Evolutionary conservation across 148 eudicot genomes (phyloP), one percentile per base, ranked within the genome.

Genomic region (Dianthus caryophyllus): DNA sequence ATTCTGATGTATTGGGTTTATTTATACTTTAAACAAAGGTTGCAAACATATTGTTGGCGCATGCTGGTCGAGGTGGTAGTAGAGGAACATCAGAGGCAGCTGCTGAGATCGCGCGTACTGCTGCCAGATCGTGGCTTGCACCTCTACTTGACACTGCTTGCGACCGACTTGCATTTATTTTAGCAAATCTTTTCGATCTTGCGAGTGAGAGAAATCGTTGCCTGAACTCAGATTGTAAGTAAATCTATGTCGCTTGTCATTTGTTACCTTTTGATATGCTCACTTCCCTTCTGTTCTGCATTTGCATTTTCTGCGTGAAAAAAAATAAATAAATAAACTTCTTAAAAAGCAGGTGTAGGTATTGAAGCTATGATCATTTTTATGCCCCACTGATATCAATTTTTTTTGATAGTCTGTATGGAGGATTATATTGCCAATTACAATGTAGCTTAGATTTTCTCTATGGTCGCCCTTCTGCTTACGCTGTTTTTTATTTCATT

Each of bases 71-170:
- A 54, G 91, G 96, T 61, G 96, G 99, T 54, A 82, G 83, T 65
- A 83, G 97, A 83, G 97, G 97, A 75, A 69, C 84, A 60, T 64
- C 81, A 66, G 99, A 94, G 77, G 96, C 99, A 20, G 97, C 99
- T 73, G 99, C 96, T 51, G 97, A 94, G 86, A 90, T 90, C 80
- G 99, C 99, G 41, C 96, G 99, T 38, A 86, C 96, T 78, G 97
- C 97, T 76, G 99, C 97, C 1, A 80, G 81, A 66, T 86, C 93
- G 20, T 94, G 96, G 96, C 92, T 94, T 49, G 84, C 97, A 25
- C 98, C 97, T 69, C 85, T 94, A 65, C 97, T 90, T 68, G 96
- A 94, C 61, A 79, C 90, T 9, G 97, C 98, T 66, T 94, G 98
- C 78, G 97, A 94, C 73, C 81, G 98, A 46, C 92, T 90, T 64